These are phyloP conservation scores for Periconia macrospinosa DNA, from an alignment of 2,329 filamentous ascomycete species.

Conservation along the genomic window DNA sequence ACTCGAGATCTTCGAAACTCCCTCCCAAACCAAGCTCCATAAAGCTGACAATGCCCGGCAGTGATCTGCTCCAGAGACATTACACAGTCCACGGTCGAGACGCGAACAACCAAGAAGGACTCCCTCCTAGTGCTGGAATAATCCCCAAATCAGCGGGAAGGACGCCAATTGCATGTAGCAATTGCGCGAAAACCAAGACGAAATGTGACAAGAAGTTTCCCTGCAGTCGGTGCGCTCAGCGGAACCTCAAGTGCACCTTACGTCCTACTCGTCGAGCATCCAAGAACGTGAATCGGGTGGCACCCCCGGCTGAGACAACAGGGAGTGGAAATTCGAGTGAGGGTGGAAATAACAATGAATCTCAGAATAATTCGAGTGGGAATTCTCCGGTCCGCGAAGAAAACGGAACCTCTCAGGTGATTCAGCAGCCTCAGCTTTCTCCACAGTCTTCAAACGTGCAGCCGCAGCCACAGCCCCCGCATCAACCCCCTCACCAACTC, in stretches of 20 bases:
- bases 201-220: conserved; percentile 59
- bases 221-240: conserved; percentile 54
- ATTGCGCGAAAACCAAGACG: conserved; percentile 58
- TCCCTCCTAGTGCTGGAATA: conserved; percentile 52
- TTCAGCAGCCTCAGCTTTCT: conserved; percentile 22
- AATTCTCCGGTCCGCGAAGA: conserved; percentile 38
- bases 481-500: conserved; percentile 36
- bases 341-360: conserved; percentile 32
- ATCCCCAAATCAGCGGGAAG: conserved; percentile 56
- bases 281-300: conserved; percentile 42
- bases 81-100: conserved; percentile 56
- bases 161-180: conserved; percentile 57
- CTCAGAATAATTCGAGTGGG: conserved; percentile 32
- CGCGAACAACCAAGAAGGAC: conserved; percentile 52
- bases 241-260: conserved; percentile 51
- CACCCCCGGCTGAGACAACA: conserved; percentile 21
- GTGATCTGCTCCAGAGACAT: conserved; percentile 55
- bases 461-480: conserved; percentile 25
- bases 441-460: conserved; percentile 19
- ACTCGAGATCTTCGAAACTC: background rate
- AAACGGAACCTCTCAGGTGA: background rate
- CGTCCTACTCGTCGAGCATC: conserved; percentile 52
- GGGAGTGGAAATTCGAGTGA: conserved; percentile 39
- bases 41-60: conserved; percentile 26
- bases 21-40: background rate